phyloP scores from a whole-genome alignment of 1,284 basidiomycete species.

The Cryptococcus sp. region DNA sequence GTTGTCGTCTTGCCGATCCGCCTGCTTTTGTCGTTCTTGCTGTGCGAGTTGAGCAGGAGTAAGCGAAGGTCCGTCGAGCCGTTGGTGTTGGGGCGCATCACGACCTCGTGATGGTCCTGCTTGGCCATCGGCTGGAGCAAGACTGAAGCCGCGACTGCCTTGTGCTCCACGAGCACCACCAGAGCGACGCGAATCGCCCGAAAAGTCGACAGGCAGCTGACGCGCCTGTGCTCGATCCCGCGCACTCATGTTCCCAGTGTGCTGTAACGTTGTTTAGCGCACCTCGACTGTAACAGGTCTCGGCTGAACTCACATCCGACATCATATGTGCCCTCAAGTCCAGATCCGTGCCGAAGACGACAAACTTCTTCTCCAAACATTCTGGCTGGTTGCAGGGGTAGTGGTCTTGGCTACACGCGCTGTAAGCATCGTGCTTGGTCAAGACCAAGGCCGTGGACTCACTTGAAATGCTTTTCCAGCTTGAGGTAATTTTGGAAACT shows the following conservation, averaged over 20 bases:
- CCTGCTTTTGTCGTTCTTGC: conserved; percentile 39
- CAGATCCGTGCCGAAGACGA: conserved; percentile 84
- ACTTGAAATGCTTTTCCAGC: conserved; percentile 60
- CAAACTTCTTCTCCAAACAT: conserved; percentile 87
- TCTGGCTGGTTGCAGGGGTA: conserved; percentile 71
- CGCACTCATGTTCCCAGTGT: conserved; percentile 76
- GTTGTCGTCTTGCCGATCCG: conserved; percentile 46
- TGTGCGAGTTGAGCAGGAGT: conserved; percentile 46
- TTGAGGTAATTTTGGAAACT: conserved; percentile 78
- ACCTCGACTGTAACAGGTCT: background rate
- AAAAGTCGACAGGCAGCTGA: conserved; percentile 75
- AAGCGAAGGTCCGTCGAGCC: conserved; percentile 37
- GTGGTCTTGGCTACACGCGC: conserved; percentile 59
- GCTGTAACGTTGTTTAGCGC: conserved; percentile 51
- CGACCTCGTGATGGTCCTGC: conserved; percentile 14
- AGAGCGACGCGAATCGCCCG: conserved; percentile 26
- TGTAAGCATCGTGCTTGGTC: conserved; percentile 9
- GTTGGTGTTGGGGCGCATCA: conserved; percentile 34
- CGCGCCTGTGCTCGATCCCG: conserved; percentile 76
- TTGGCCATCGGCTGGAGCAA: conserved; percentile 17
- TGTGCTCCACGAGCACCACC: conserved; percentile 7
- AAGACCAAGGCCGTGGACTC: conserved; percentile 11
- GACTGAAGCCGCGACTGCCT: conserved; percentile 36
- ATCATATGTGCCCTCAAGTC: conserved; percentile 94
- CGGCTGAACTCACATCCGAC: conserved; percentile 36